Evolutionary conservation across 768 basidiomycete species (phyloP).

Genomic region (Sarcodon sp.): DNA sequence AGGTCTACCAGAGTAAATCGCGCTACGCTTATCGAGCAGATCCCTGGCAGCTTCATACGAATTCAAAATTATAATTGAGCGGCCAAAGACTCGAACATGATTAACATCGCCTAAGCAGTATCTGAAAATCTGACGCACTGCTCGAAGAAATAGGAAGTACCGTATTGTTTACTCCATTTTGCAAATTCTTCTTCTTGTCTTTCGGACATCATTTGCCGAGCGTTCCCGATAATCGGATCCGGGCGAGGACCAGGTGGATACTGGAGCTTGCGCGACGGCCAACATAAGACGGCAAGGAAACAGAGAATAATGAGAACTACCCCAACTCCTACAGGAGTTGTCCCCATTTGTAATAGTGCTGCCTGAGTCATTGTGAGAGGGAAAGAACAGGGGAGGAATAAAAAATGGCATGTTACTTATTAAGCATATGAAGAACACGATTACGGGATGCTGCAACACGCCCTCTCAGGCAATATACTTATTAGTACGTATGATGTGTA

Average conservation of each 20-base stretch:
- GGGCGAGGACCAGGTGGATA: neutral
- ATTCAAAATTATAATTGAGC: conserved; percentile 12
- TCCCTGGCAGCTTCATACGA: conserved; percentile 11
- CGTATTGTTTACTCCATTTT: neutral
- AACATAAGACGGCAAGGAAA: neutral
- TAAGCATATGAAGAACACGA: too few relatives aligned
- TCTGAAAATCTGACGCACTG: neutral
- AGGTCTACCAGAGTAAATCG: conserved; percentile 15
- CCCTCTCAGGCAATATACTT: too few relatives aligned
- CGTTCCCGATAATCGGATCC: neutral
- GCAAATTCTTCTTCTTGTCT: neutral
- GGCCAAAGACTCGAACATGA: conserved; percentile 10
- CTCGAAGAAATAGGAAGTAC: neutral
- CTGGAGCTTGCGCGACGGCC: neutral
- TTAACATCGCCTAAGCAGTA: conserved; percentile 11
- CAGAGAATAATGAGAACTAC: neutral
- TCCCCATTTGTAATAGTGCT: neutral
- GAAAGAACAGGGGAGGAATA: neutral
- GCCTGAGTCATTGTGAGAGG: neutral
- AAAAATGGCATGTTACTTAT: neutral
- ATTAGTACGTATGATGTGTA: too few relatives aligned
- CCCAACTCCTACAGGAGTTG: neutral
- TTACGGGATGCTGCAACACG: too few relatives aligned
- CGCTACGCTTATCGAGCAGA: conserved; percentile 16
- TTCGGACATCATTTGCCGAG: neutral